Conservation (phyloP, 1,284 basidiomycete species). For the Porogramme epimiltina region DNA sequence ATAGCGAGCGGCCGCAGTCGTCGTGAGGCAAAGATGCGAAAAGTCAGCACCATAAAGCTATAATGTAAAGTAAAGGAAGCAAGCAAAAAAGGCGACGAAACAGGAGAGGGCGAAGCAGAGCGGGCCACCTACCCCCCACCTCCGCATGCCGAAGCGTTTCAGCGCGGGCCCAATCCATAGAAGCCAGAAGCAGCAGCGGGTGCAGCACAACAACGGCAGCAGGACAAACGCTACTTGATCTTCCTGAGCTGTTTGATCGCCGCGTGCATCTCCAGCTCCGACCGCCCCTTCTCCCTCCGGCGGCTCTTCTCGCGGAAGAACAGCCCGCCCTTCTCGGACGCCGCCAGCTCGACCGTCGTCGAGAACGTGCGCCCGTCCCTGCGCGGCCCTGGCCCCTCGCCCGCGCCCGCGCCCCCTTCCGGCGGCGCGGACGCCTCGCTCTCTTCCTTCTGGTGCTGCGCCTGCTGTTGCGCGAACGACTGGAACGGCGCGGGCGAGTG, state of each 20-base stretch:
- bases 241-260: slow-evolving; percentile 51
- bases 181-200: too few relatives aligned
- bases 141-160: too few relatives aligned
- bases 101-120: too few relatives aligned
- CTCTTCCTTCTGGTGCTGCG: background rate
- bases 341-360: slow-evolving; percentile 29
- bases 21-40: too few relatives aligned
- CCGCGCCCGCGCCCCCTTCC: too few relatives aligned
- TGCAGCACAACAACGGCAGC: too few relatives aligned
- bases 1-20: too few relatives aligned
- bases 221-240: slow-evolving; percentile 36
- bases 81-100: too few relatives aligned
- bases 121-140: too few relatives aligned
- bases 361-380: slow-evolving; percentile 12
- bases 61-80: too few relatives aligned
- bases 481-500: background rate
- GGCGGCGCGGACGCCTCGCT: slow-evolving; percentile 12
- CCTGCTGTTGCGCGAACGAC: background rate
- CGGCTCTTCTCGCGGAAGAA: slow-evolving; percentile 23
- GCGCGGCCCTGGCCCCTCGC: background rate
- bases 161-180: too few relatives aligned
- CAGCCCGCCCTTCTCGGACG: slow-evolving; percentile 27
- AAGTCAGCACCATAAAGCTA: too few relatives aligned
- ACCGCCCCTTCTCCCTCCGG: slow-evolving; percentile 15
- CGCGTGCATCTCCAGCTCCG: slow-evolving; percentile 39